A percentile compares a stretch with the other conserved stretches of the same genome.
Conservation (phyloP, 2,329 filamentous ascomycete genomes). For the Beauveria sp. region DNA sequence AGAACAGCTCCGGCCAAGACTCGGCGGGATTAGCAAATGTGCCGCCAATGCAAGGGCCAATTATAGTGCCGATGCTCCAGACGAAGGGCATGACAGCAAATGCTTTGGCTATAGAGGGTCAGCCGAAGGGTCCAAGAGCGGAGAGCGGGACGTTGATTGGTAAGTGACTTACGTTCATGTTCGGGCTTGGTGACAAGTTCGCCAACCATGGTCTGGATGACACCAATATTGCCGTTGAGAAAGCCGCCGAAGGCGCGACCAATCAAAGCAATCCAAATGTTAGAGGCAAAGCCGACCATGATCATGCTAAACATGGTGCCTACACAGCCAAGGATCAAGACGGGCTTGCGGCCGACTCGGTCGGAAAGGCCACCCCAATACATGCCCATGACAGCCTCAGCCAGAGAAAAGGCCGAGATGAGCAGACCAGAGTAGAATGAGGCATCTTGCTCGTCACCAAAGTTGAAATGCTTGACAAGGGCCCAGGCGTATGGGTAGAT, state of each 20-base stretch:
- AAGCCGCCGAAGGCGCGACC: conserved; percentile 73
- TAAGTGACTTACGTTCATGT: conserved; percentile 64
- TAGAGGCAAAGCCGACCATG: conserved; percentile 73
- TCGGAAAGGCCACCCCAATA: conserved; percentile 84
- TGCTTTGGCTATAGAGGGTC: conserved; percentile 54
- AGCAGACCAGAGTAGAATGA: conserved; percentile 84
- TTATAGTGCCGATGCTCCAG: conserved; percentile 83
- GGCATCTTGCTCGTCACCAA: conserved; percentile 66
- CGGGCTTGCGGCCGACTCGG: conserved; percentile 74
- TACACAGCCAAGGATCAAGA: conserved; percentile 71
- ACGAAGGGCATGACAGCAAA: conserved; percentile 93
- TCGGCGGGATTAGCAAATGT: conserved; percentile 72
- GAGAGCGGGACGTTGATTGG: not conserved
- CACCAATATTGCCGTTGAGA: conserved; percentile 85
- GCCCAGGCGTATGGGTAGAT: conserved; percentile 91
- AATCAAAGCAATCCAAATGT: conserved; percentile 73
- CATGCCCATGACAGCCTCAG: conserved; percentile 77
- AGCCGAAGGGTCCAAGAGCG: conserved; percentile 12
- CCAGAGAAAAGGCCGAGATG: conserved; percentile 78
- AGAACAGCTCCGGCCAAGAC: conserved; percentile 66
- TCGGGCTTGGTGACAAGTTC: conserved; percentile 78
- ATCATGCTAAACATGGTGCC: conserved; percentile 80
- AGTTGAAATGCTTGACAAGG: conserved; percentile 67
- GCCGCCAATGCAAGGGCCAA: conserved; percentile 83
- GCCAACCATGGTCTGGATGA: conserved; percentile 88